These are phyloP conservation scores for Acorus gramineus DNA, from an alignment of 106 monocot species.

Conservation along the genomic window DNA sequence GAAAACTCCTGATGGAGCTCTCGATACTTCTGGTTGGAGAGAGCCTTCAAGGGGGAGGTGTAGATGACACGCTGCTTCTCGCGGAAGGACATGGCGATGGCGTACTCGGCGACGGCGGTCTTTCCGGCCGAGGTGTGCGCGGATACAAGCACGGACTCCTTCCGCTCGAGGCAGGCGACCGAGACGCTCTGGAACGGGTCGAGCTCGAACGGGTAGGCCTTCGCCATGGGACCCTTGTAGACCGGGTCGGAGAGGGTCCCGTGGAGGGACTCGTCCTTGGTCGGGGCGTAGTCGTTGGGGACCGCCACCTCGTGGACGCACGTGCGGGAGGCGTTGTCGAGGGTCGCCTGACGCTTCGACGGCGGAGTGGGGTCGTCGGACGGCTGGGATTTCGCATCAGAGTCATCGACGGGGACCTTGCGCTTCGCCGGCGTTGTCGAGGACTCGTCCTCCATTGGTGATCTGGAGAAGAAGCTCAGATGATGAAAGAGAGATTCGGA, in stretches of 20 bases:
- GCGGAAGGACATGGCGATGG: constrained; percentile 91
- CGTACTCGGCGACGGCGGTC: constrained; percentile 94
- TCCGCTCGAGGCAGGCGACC: constrained; percentile 86
- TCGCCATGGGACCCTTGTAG: constrained; percentile 72
- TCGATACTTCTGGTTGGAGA: constrained; percentile 96
- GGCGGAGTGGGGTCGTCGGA: too few relatives aligned
- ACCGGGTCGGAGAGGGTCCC: constrained; percentile 71
- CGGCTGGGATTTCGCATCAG: too few relatives aligned
- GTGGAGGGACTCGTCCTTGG: constrained; percentile 41
- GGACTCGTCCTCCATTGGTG: too few relatives aligned
- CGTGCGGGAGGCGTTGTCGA: constrained; percentile 35
- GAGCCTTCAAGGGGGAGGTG: constrained; percentile 91
- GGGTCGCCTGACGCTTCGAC: too few relatives aligned
- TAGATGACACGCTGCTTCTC: constrained; percentile 96
- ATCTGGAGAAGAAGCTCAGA: too few relatives aligned
- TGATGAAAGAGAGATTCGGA: too few relatives aligned
- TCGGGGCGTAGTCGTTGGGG: constrained; percentile 42
- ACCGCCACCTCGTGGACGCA: constrained; percentile 97
- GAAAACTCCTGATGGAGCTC: constrained; percentile 91
- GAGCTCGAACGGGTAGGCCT: constrained; percentile 73
- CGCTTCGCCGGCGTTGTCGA: too few relatives aligned
- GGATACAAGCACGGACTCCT: constrained; percentile 88
- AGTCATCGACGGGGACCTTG: too few relatives aligned
- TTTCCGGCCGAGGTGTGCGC: constrained; percentile 98
- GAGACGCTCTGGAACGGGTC: constrained; percentile 88